Evolutionary conservation across 805 yeast genomes (phyloP).

Genomic region (Kuraishia ogatae): DNA sequence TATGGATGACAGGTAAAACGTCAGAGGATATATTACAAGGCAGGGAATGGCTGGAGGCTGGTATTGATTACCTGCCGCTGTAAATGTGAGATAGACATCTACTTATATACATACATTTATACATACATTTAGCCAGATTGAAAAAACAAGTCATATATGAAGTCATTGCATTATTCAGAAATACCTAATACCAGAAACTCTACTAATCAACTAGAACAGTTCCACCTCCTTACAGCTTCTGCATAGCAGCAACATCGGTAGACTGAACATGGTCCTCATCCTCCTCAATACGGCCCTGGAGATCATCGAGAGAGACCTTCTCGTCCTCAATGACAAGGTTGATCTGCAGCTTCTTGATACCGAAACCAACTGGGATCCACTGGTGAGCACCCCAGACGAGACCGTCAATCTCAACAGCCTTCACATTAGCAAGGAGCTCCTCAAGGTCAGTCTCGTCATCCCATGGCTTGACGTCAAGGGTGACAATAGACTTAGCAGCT

Average conservation of each 20-base stretch:
- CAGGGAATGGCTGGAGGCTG: conserved; percentile 38
- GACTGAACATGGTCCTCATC: conserved; percentile 99
- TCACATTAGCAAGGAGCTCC: conserved; percentile 78
- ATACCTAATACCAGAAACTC: not conserved
- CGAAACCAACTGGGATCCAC: conserved; percentile 96
- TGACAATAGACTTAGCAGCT: conserved; percentile 96
- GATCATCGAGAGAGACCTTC: conserved; percentile 86
- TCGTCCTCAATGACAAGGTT: conserved; percentile 97
- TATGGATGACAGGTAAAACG: conserved; percentile 35
- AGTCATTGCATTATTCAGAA: not conserved
- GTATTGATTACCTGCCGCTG: conserved; percentile 41
- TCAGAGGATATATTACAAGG: conserved; percentile 34
- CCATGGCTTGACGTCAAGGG: conserved; percentile 99
- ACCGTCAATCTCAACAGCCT: conserved; percentile 84
- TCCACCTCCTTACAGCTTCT: conserved; percentile 61
- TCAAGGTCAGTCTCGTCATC: conserved; percentile 98
- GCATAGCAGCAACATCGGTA: conserved; percentile 98
- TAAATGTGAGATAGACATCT: conserved; percentile 4
- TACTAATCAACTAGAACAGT: not conserved
- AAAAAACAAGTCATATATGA: not conserved
- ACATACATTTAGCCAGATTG: not conserved
- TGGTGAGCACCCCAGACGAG: conserved; percentile 97
- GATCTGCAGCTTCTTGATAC: conserved; percentile 98
- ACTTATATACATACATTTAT: too few relatives aligned
- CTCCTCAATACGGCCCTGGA: conserved; percentile 70